A percentile compares a stretch with the other conserved stretches of the same genome.
Evolutionary conservation across 2,329 filamentous ascomycete species (phyloP).

Genomic region (Talaromyces sp.): DNA sequence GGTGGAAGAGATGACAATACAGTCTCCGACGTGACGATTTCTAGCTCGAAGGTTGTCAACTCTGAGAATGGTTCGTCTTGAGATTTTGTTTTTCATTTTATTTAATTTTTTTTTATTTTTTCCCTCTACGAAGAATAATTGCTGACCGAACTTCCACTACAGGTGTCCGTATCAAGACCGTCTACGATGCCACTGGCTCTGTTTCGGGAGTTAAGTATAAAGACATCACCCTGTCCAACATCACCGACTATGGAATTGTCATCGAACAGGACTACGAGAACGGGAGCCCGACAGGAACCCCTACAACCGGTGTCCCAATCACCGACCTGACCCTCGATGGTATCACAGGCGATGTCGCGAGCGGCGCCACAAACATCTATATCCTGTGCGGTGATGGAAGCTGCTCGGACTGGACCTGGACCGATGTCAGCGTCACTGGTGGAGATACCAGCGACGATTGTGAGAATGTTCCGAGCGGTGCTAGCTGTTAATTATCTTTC

Average conservation of each 20-base stretch:
- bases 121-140: not conserved
- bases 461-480: slow-evolving; percentile 32
- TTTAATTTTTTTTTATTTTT: too few species aligned
- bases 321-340: slow-evolving; percentile 29
- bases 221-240: slow-evolving; percentile 46
- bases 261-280: slow-evolving; percentile 56
- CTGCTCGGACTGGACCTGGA: slow-evolving; percentile 50
- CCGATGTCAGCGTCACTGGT: slow-evolving; percentile 44
- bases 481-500: slow-evolving; percentile 18
- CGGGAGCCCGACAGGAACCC: slow-evolving; percentile 35
- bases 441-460: slow-evolving; percentile 42
- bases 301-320: slow-evolving; percentile 33
- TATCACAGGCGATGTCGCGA: slow-evolving; percentile 28
- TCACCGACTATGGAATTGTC: slow-evolving; percentile 51
- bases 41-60: slow-evolving; percentile 45
- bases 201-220: slow-evolving; percentile 50
- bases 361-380: slow-evolving; percentile 38
- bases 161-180: slow-evolving; percentile 55
- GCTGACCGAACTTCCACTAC: not conserved
- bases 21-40: slow-evolving; percentile 48
- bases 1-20: slow-evolving; percentile 47
- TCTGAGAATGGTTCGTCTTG: slow-evolving; percentile 22
- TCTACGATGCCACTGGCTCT: slow-evolving; percentile 46
- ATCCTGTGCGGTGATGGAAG: slow-evolving; percentile 49
- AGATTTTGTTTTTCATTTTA: not conserved